These are phyloP conservation scores for Amphibolis antarctica DNA, from an alignment of 106 monocot species.

Conservation along the genomic window DNA sequence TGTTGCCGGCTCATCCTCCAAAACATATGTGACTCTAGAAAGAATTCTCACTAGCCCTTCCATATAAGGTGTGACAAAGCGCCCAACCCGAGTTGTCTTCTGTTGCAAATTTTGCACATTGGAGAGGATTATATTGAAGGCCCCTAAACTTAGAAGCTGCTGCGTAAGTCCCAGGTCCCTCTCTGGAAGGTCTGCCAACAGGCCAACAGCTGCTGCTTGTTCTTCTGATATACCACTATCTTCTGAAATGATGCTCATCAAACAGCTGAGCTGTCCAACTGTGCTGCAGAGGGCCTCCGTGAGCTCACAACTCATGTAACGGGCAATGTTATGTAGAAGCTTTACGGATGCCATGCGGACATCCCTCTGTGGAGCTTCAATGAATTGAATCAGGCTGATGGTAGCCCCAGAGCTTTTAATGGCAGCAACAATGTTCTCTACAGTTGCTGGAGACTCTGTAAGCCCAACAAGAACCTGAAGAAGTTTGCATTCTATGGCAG, in stretches of 20 bases:
- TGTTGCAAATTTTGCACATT: slow-evolving; percentile 38
- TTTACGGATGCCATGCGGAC: slow-evolving; percentile 66
- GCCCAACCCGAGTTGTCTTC: slow-evolving; percentile 42
- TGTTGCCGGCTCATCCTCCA: slow-evolving; percentile 36
- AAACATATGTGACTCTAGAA: slow-evolving; percentile 50
- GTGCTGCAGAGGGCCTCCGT: slow-evolving; percentile 46
- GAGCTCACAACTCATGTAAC: slow-evolving; percentile 73
- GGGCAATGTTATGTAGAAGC: slow-evolving; percentile 64
- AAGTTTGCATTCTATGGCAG: slow-evolving; percentile 78
- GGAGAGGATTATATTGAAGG: slow-evolving; percentile 47
- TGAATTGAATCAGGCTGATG: slow-evolving; percentile 75
- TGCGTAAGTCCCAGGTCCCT: slow-evolving; percentile 48
- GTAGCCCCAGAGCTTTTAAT: slow-evolving; percentile 85
- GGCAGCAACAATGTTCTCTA: slow-evolving; percentile 49
- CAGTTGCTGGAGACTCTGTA: slow-evolving; percentile 43
- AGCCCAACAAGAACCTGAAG: slow-evolving; percentile 84
- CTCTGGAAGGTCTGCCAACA: slow-evolving; percentile 75
- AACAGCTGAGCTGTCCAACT: slow-evolving; percentile 46
- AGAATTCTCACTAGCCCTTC: slow-evolving; percentile 71
- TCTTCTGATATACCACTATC: slow-evolving; percentile 65
- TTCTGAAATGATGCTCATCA: slow-evolving; percentile 55
- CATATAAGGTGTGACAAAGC: slow-evolving; percentile 49
- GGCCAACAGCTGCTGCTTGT: slow-evolving; percentile 67
- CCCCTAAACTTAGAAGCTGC: slow-evolving; percentile 52
- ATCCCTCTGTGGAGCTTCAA: slow-evolving; percentile 81